A percentile compares a stretch with the other conserved stretches of the same genome.
Evolutionary conservation across 306 rosid species (phyloP).

Genomic region (Lithocarpus polystachyus): DNA sequence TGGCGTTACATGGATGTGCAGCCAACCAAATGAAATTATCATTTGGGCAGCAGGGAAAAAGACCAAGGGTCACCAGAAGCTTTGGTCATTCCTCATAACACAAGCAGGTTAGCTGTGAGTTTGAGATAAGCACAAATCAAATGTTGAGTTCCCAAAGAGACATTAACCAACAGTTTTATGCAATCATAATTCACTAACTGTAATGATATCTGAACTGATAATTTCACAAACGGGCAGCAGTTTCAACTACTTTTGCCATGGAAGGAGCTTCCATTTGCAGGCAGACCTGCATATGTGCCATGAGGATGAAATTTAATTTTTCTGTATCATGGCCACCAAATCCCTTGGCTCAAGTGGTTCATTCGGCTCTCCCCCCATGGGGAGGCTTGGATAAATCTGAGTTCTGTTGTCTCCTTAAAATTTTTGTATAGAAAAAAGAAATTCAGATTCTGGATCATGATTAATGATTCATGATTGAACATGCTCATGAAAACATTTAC

Average conservation of each 20-base stretch:
- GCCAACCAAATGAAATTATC: not conserved
- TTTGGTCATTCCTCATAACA: not conserved
- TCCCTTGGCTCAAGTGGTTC: no score
- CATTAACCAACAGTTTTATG: not conserved
- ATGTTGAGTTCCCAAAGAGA: not conserved
- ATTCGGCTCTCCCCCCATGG: no score
- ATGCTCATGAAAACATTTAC: no score
- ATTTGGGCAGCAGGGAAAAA: not conserved
- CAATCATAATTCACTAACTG: not conserved
- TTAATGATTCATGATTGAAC: no score
- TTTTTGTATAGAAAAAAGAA: no score
- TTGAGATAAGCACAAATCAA: not conserved
- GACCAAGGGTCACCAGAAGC: not conserved
- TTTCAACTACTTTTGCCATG: not conserved
- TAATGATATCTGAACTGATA: not conserved
- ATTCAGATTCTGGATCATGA: no score
- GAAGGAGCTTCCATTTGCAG: no score
- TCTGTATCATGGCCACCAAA: no score
- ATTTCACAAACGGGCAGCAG: not conserved
- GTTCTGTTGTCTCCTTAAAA: no score
- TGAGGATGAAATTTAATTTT: no score
- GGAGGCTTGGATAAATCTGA: no score
- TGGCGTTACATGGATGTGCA: not conserved
- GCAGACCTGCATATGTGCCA: no score
- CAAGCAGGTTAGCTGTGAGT: not conserved